Evolutionary conservation across 352 stramenopile genomes (phyloP).

Genomic region (Peronospora destructor): DNA sequence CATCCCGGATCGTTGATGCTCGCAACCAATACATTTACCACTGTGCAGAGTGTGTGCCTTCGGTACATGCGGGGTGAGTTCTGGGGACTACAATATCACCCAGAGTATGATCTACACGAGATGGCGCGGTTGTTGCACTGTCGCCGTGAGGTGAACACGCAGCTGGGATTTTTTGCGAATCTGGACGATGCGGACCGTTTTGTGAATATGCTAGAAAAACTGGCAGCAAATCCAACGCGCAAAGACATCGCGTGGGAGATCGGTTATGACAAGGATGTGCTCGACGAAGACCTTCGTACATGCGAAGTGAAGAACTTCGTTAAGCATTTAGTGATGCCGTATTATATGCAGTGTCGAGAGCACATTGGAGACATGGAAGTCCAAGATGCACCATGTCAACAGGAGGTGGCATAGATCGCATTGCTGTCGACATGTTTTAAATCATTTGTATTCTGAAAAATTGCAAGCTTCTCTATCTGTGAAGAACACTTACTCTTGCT

Average conservation of each 20-base stretch:
- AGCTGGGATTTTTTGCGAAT: conserved; percentile 57
- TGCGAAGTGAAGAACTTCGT: conserved; percentile 74
- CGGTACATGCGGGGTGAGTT: conserved; percentile 64
- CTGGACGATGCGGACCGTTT: conserved; percentile 42
- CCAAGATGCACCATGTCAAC: conserved; percentile 12
- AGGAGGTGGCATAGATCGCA: conserved; percentile 21
- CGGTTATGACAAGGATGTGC: conserved; percentile 57
- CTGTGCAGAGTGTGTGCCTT: conserved; percentile 50
- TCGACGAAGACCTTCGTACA: conserved; percentile 56
- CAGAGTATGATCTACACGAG: conserved; percentile 74
- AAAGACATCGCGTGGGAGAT: conserved; percentile 56
- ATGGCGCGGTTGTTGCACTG: conserved; percentile 65
- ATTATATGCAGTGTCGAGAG: conserved; percentile 26
- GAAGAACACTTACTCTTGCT: conserved; percentile 23
- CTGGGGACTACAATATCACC: conserved; percentile 73
- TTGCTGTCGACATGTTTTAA: not conserved
- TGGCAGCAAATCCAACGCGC: conserved; percentile 45
- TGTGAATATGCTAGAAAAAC: conserved; percentile 46
- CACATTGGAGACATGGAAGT: conserved; percentile 4
- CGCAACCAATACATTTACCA: conserved; percentile 48
- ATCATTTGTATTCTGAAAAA: conserved; percentile 23
- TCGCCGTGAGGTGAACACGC: conserved; percentile 50
- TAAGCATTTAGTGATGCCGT: conserved; percentile 61
- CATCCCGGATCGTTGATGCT: conserved; percentile 41
- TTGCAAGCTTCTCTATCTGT: conserved; percentile 13